Evolutionary conservation across 2,329 filamentous ascomycete genomes (phyloP), one percentile per base, ranked within the genome.

Genomic region (Neonectria faginata): DNA sequence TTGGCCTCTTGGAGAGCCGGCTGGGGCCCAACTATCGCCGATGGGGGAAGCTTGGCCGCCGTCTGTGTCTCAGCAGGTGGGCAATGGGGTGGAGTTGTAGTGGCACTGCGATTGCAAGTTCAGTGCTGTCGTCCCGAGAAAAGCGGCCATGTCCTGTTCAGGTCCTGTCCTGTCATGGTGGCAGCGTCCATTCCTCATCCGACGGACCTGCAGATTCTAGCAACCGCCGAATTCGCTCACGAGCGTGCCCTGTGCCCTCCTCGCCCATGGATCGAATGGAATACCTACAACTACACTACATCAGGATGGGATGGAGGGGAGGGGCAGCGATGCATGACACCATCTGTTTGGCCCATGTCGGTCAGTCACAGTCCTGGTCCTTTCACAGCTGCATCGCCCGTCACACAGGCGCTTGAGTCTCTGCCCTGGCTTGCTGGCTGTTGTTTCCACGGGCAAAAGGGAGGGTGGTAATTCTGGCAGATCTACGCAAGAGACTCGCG

Each of bases 121-220:
- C 10, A 11, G 27, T 5, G 11, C 2, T 20, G 16, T 33, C 48
- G 29, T 51, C 29, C 29, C 48, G 29, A 33, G 29, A 20, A 39
- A 51, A 18, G 48, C 48, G 48, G 48, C 48, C 48, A 51, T 51
- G 48, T 33, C 48, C 48, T 22, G 10, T 51, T 14, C n/a, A 16
- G 36, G 29, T 20, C 27, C 25, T 33, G 29, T 33, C 16, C 27
- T 51, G 29, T 51, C 31, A 33, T 31, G 51, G 51, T 42, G 20
- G 25, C 31, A 25, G 51, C 51, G 39, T 61, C 55, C 59, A 66
- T 66, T 67, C 69, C 66, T 66, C 67, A 64, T 62, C 69, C 71
- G 69, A 73, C 64, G 69, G 60, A 72, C 71, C 69, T 73, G 71
- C 71, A 73, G 71, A 58, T 63, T 65, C 51, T 56, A 59, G 63